These are phyloP conservation scores for Lenzites betulinus DNA, from an alignment of 768 basidiomycete species.

Conservation along the genomic window DNA sequence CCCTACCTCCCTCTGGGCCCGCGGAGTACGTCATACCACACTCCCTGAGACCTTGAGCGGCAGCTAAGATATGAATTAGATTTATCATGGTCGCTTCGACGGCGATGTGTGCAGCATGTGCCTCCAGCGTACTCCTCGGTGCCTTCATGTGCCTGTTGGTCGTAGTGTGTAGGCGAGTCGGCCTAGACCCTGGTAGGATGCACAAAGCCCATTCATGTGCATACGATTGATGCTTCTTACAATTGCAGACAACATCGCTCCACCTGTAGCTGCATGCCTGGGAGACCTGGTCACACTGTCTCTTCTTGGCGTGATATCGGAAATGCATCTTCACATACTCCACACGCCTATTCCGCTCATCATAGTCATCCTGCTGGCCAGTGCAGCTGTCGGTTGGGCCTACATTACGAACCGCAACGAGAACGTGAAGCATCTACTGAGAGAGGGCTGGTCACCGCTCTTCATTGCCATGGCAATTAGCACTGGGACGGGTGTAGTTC, in stretches of 20 bases:
- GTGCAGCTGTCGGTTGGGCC: slow-evolving; percentile 51
- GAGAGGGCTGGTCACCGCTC: slow-evolving; percentile 87
- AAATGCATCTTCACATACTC: slow-evolving; percentile 66
- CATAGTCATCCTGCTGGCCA: slow-evolving; percentile 50
- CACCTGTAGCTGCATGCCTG: slow-evolving; percentile 89
- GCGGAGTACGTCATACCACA: slow-evolving; percentile 35
- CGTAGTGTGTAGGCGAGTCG: slow-evolving; percentile 70
- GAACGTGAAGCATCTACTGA: slow-evolving; percentile 69
- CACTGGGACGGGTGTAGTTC: slow-evolving; percentile 86
- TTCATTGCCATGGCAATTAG: slow-evolving; percentile 90
- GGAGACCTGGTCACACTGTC: slow-evolving; percentile 91
- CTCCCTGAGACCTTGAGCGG: not conserved
- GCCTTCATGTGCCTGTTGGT: slow-evolving; percentile 91
- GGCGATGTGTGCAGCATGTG: slow-evolving; percentile 77
- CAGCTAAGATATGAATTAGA: slow-evolving; percentile 40
- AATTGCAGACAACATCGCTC: slow-evolving; percentile 85
- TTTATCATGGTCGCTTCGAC: slow-evolving; percentile 77
- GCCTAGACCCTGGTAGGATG: slow-evolving; percentile 78
- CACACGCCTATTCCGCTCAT: slow-evolving; percentile 65
- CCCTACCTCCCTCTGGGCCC: slow-evolving; percentile 26
- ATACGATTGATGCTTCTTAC: not conserved
- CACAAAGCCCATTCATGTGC: not conserved
- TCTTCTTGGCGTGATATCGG: slow-evolving; percentile 75
- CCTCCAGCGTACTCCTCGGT: slow-evolving; percentile 79
- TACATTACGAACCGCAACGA: slow-evolving; percentile 64